Evolutionary conservation across 73 alveolate species (phyloP).

Genomic region (Paramecium pentaurelia): DNA sequence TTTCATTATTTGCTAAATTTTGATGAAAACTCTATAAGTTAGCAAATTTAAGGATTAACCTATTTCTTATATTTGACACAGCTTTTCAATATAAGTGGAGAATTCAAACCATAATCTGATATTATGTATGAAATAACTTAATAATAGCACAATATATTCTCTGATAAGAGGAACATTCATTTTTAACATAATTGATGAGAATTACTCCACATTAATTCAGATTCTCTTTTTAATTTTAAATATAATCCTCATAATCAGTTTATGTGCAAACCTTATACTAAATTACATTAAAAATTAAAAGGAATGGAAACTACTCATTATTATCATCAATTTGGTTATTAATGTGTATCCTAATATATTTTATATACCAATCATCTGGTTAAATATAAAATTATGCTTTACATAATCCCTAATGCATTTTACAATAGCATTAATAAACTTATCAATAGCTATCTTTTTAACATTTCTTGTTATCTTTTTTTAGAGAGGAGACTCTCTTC

Average conservation of each 20-base stretch:
- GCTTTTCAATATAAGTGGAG: not conserved
- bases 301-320: not conserved
- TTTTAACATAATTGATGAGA: not conserved
- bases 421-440: not conserved
- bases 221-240: not conserved
- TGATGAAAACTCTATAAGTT: not conserved
- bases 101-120: not conserved
- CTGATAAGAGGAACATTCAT: not conserved
- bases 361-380: not conserved
- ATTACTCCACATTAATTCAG: not conserved
- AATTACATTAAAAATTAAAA: not conserved
- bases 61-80: not conserved
- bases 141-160: not conserved
- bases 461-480: not conserved
- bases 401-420: not conserved
- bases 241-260: not conserved
- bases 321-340: not conserved
- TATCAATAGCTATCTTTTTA: not conserved
- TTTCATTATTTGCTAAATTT: not conserved
- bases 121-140: not conserved
- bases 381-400: not conserved
- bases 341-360: not conserved
- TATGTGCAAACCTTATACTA: not conserved
- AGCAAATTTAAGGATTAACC: not conserved
- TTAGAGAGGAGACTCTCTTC: not conserved